phyloP scores from a whole-genome alignment of 2,329 filamentous ascomycete genomes.

The Plectosphaerella plurivora region DNA sequence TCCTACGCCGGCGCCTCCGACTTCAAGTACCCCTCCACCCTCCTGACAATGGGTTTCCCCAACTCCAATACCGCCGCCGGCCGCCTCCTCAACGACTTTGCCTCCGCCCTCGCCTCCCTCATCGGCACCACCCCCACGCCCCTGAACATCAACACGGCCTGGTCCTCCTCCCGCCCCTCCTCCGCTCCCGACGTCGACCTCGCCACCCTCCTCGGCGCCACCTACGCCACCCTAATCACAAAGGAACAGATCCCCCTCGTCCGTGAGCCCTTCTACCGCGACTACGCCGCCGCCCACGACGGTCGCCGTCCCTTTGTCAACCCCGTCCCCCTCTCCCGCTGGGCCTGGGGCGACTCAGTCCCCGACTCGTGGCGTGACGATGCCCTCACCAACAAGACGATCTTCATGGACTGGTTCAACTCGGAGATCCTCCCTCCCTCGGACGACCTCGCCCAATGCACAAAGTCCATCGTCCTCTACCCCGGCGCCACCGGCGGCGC shows the following conservation, averaged over 20 bases:
- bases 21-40: slow-evolving; percentile 14
- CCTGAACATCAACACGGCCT: slow-evolving; percentile 17
- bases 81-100: slow-evolving; percentile 20
- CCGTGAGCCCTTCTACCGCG: slow-evolving; percentile 31
- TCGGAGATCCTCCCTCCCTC: slow-evolving; percentile 14
- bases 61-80: slow-evolving; percentile 9
- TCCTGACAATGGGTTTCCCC: slow-evolving; percentile 25
- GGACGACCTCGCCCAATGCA: slow-evolving; percentile 17
- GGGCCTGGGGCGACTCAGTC: slow-evolving; percentile 27
- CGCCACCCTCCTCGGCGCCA: slow-evolving; percentile 20
- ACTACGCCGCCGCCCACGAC: slow-evolving; percentile 29
- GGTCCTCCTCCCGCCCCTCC: slow-evolving; percentile 18
- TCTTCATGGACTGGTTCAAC: slow-evolving; percentile 27
- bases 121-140: slow-evolving; percentile 14
- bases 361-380: slow-evolving; percentile 13
- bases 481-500: slow-evolving; percentile 7
- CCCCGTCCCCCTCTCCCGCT: slow-evolving; percentile 27
- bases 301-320: slow-evolving; percentile 30
- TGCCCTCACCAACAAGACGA: slow-evolving; percentile 24
- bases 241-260: slow-evolving; percentile 31
- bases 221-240: slow-evolving; percentile 29
- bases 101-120: slow-evolving; percentile 19
- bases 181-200: slow-evolving; percentile 12
- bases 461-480: slow-evolving; percentile 24
- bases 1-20: slow-evolving; percentile 9